These are phyloP conservation scores for Leccinum fibrillosum DNA, from an alignment of 768 basidiomycete genomes.

Conservation along the genomic window DNA sequence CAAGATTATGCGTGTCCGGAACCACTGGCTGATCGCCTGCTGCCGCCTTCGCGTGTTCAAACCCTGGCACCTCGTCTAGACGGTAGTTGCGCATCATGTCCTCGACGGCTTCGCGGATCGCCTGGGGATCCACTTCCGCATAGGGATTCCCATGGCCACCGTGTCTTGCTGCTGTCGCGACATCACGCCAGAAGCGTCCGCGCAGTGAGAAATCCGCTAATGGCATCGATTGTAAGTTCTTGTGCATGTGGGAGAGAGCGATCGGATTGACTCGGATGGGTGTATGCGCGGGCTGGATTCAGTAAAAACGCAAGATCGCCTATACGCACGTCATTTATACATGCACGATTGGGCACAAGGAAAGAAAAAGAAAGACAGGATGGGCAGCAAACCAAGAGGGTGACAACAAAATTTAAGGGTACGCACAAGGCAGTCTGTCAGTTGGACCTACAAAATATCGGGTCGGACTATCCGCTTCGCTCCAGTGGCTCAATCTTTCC, in stretches of 20 bases:
- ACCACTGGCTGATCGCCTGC: background rate
- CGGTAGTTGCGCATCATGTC: constrained; percentile 23
- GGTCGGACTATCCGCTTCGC: constrained; percentile 8
- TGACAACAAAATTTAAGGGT: background rate
- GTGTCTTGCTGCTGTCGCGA: constrained; percentile 11
- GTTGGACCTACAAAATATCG: constrained; percentile 21
- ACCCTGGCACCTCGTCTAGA: constrained; percentile 18
- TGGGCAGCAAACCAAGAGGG: background rate
- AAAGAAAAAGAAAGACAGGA: background rate
- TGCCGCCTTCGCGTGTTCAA: constrained; percentile 5
- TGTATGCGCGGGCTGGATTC: background rate
- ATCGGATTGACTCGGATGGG: constrained; percentile 3
- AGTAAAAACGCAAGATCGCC: background rate
- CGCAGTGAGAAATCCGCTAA: constrained; percentile 6
- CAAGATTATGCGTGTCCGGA: constrained; percentile 12
- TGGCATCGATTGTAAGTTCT: constrained; percentile 11
- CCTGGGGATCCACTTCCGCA: constrained; percentile 5
- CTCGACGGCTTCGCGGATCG: constrained; percentile 19
- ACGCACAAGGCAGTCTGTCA: background rate
- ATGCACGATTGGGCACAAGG: constrained; percentile 4
- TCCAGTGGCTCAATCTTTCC: constrained; percentile 12
- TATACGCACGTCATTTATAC: constrained; percentile 5
- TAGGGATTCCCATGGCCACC: background rate
- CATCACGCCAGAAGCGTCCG: constrained; percentile 27
- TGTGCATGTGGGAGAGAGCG: background rate